Conservation (phyloP, 2,329 filamentous ascomycete species). For the Cercospora sojina region DNA sequence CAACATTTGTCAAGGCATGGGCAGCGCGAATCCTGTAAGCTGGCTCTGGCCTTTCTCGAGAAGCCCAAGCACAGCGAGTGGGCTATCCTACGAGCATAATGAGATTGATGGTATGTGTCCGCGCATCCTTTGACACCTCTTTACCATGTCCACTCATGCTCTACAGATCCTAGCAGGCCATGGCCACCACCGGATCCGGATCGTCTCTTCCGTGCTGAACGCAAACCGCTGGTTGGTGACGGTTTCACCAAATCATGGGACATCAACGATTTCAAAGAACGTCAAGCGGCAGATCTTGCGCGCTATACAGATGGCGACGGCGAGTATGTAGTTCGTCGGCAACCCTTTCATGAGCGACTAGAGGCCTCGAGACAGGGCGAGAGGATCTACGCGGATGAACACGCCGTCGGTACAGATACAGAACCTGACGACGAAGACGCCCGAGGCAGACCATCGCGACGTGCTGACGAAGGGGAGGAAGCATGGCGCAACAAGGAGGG, state of each 20-base stretch:
- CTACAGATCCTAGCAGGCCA: constrained; percentile 37
- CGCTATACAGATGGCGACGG: constrained; percentile 38
- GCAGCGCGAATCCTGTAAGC: constrained; percentile 60
- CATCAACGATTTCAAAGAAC: constrained; percentile 53
- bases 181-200: constrained; percentile 56
- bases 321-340: constrained; percentile 40
- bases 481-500: constrained; percentile 75
- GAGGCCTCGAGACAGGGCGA: constrained; percentile 22
- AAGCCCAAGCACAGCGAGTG: constrained; percentile 53
- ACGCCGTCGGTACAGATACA: constrained; percentile 46
- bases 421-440: constrained; percentile 38
- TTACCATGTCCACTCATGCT: constrained; percentile 38
- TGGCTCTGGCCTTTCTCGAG: constrained; percentile 69
- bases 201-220: constrained; percentile 40
- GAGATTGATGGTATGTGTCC: constrained; percentile 63
- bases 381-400: constrained; percentile 27
- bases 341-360: constrained; percentile 45
- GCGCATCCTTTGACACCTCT: constrained; percentile 37
- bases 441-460: constrained; percentile 20
- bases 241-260: constrained; percentile 45
- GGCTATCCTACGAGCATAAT: constrained; percentile 67
- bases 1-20: constrained; percentile 76
- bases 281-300: constrained; percentile 54
- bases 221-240: constrained; percentile 30
- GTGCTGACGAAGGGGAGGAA: constrained; percentile 49